These are phyloP conservation scores for Davidsoniella virescens DNA, from an alignment of 2,329 filamentous ascomycete genomes.

Conservation along the genomic window DNA sequence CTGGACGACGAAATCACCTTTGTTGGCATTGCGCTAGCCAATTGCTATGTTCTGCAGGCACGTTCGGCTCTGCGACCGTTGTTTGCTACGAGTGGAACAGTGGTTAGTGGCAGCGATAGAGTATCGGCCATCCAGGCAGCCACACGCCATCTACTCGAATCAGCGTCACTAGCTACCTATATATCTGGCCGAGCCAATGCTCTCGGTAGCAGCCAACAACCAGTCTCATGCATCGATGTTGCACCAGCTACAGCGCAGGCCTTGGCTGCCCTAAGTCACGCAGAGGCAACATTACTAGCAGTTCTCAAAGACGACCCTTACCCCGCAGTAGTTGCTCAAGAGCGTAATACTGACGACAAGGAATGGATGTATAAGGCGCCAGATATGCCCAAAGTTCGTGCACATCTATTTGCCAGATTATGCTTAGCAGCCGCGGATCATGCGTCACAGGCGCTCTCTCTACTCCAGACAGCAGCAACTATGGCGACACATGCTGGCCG, in stretches of 20 bases:
- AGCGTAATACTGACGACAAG: conserved; percentile 64
- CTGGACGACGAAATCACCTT: conserved; percentile 77
- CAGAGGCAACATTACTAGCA: conserved; percentile 77
- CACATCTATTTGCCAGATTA: conserved; percentile 71
- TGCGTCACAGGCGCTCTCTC: conserved; percentile 51
- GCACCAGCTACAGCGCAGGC: conserved; percentile 35
- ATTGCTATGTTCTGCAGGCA: conserved; percentile 56
- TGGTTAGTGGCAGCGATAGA: conserved; percentile 48
- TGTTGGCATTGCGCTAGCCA: conserved; percentile 58
- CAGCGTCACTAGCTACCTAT: conserved; percentile 62
- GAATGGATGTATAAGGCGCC: conserved; percentile 96
- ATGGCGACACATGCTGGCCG: background rate
- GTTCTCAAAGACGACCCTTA: conserved; percentile 93
- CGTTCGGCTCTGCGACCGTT: conserved; percentile 57
- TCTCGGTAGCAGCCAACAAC: conserved; percentile 15
- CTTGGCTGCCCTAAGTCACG: conserved; percentile 52
- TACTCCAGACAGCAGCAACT: conserved; percentile 27
- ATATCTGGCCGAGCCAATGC: conserved; percentile 40
- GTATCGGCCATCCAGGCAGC: conserved; percentile 54
- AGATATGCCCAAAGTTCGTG: conserved; percentile 73
- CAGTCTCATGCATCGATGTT: conserved; percentile 34
- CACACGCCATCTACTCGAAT: conserved; percentile 61
- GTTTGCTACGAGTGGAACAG: conserved; percentile 47
- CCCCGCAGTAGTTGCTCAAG: conserved; percentile 63
- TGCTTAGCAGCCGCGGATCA: conserved; percentile 83